Percentiles rank a stretch among this genome's conserved stretches.
These are phyloP conservation scores for Cercis canadensis DNA, from an alignment of 306 rosid species.

Conservation along the genomic window DNA sequence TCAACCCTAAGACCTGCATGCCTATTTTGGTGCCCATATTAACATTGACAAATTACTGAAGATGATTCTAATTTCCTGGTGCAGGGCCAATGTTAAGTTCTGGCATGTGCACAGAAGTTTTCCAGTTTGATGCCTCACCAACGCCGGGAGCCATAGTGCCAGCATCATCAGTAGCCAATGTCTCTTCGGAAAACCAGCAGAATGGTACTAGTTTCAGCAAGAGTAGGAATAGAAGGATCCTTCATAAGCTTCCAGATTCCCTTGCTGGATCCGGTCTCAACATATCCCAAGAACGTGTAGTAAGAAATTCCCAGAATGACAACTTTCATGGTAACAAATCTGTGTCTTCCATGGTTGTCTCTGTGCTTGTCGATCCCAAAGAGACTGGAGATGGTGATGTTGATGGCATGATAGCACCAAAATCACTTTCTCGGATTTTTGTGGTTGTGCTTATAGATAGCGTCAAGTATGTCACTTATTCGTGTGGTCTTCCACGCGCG, in stretches of 20 bases:
- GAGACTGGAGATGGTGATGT: constrained; percentile 71
- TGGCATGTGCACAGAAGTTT: constrained; percentile 96
- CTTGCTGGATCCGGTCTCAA: constrained; percentile 58
- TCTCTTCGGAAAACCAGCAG: constrained; percentile 42
- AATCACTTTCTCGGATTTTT: constrained; percentile 77
- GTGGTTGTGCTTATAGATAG: constrained; percentile 87
- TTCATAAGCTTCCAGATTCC: constrained; percentile 62
- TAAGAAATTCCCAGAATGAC: constrained; percentile 50
- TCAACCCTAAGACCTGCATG: constrained; percentile 1
- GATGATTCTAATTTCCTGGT: constrained; percentile 35
- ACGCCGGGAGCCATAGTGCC: constrained; percentile 83
- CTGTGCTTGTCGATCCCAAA: constrained; percentile 93
- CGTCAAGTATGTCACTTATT: constrained; percentile 90
- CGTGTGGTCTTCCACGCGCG: constrained; percentile 80
- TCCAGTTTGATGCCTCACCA: constrained; percentile 87
- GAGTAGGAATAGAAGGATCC: constrained; percentile 81
- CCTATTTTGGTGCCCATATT: constrained; percentile 4
- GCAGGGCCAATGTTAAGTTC: constrained; percentile 95
- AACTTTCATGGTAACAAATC: constrained; percentile 64
- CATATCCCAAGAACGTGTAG: constrained; percentile 56
- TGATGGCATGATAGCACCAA: constrained; percentile 76
- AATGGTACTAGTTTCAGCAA: constrained; percentile 54
- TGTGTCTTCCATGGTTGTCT: constrained; percentile 78
- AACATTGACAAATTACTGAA: constrained; percentile 25
- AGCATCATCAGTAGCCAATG: constrained; percentile 71